phyloP scores from a whole-genome alignment of 192 early-diverging fungal species.

The Chytriomyces hyalinus region DNA sequence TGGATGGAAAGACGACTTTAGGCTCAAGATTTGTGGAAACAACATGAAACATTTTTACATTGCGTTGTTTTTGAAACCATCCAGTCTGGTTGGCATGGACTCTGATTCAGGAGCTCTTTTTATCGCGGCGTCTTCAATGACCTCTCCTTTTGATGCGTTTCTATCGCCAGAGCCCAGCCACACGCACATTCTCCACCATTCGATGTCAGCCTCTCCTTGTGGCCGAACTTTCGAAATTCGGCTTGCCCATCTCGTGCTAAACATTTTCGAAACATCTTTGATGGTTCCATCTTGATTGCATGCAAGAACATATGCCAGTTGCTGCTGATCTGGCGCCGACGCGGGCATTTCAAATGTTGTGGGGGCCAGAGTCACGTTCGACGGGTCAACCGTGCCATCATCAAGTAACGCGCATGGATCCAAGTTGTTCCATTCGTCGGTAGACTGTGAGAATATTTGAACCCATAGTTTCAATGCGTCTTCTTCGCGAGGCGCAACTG shows the following conservation, averaged over 20 bases:
- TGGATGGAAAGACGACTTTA: neutral
- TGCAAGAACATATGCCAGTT: conserved; percentile 62
- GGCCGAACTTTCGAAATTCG: conserved; percentile 22
- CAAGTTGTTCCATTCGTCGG: conserved; percentile 28
- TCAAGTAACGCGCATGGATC: conserved; percentile 60
- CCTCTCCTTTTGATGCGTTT: conserved; percentile 40
- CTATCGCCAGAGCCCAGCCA: conserved; percentile 42
- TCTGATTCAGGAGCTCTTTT: conserved; percentile 52
- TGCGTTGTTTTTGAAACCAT: conserved; percentile 82
- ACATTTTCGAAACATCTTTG: conserved; percentile 17
- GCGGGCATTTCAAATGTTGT: conserved; percentile 59
- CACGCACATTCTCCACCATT: conserved; percentile 46
- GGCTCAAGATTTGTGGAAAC: neutral
- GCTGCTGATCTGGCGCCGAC: conserved; percentile 46
- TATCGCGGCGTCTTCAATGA: conserved; percentile 60
- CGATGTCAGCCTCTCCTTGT: neutral
- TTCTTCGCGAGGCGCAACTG: conserved; percentile 30
- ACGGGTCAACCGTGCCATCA: conserved; percentile 54
- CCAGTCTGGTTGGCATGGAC: conserved; percentile 77
- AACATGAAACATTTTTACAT: conserved; percentile 56
- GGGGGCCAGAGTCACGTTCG: conserved; percentile 19
- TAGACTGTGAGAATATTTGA: conserved; percentile 37
- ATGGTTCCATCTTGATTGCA: conserved; percentile 27
- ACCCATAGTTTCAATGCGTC: conserved; percentile 46
- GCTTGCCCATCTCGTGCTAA: conserved; percentile 16